Conservation (phyloP, 768 basidiomycete species). For the Suillus decipiens region DNA sequence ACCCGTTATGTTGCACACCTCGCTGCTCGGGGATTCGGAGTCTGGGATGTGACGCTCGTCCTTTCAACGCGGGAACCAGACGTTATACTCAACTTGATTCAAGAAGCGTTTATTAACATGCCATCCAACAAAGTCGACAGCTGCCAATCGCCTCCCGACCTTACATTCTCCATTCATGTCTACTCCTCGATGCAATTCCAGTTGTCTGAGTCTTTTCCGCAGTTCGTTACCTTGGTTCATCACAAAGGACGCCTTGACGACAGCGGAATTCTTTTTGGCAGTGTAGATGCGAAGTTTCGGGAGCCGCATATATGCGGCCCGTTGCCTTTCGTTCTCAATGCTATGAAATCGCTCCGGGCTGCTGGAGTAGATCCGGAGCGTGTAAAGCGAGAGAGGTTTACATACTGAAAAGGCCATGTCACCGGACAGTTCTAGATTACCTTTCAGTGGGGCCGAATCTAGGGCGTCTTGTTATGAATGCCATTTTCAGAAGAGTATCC, state of each 20-base stretch:
- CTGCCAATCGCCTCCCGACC: conserved; percentile 6
- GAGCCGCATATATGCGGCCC: conserved; percentile 28
- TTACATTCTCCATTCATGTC: conserved; percentile 21
- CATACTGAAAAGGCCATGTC: conserved; percentile 16
- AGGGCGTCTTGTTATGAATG: neutral
- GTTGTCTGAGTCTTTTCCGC: conserved; percentile 12
- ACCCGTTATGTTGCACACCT: conserved; percentile 29
- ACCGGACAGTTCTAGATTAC: neutral
- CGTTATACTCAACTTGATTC: conserved; percentile 47
- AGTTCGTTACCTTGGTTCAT: conserved; percentile 13
- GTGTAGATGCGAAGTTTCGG: conserved; percentile 18
- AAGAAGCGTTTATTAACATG: conserved; percentile 23
- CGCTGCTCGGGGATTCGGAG: conserved; percentile 17
- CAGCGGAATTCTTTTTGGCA: conserved; percentile 20
- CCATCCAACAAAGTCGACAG: neutral
- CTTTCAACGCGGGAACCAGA: conserved; percentile 57
- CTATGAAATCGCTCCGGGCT: conserved; percentile 23
- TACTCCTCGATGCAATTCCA: conserved; percentile 14
- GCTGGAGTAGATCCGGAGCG: conserved; percentile 26
- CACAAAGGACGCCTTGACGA: conserved; percentile 24
- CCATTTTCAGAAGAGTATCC: neutral
- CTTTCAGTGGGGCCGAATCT: neutral
- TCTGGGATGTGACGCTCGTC: conserved; percentile 48
- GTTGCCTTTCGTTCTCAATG: conserved; percentile 24
- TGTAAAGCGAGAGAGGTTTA: conserved; percentile 27